Conservation (phyloP, 2,329 filamentous ascomycete species). For the Stagonosporopsis vannaccii region DNA sequence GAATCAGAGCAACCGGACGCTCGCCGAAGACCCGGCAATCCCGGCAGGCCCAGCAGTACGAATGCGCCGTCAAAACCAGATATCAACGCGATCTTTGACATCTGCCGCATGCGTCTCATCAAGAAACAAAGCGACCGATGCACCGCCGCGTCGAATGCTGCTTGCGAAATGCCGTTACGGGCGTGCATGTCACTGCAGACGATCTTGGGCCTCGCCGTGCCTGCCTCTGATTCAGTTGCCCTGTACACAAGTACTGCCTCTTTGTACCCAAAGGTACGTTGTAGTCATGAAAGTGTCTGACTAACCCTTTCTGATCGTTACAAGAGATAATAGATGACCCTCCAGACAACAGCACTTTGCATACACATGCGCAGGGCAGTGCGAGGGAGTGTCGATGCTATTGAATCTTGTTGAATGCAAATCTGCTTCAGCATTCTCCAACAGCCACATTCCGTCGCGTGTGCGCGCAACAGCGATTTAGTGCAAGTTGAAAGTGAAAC, state of each 20-base stretch:
- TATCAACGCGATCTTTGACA: background rate
- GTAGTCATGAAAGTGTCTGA: background rate
- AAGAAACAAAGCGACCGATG: conserved; percentile 4
- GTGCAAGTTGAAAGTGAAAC: conserved; percentile 5
- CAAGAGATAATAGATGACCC: background rate
- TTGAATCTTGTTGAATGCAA: background rate
- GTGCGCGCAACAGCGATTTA: conserved; percentile 3
- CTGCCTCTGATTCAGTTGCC: conserved; percentile 5
- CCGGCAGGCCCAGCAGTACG: conserved; percentile 13
- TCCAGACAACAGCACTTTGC: background rate
- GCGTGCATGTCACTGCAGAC: conserved; percentile 8
- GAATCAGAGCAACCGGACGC: conserved; percentile 16
- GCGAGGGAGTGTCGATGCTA: background rate
- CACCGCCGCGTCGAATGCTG: conserved; percentile 11
- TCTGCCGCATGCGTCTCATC: conserved; percentile 21
- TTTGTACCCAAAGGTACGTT: background rate
- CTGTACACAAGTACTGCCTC: background rate
- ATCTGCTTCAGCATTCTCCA: background rate
- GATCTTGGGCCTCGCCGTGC: conserved; percentile 10
- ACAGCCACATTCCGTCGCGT: background rate
- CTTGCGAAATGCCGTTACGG: conserved; percentile 10
- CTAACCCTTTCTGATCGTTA: background rate
- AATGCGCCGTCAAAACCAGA: background rate
- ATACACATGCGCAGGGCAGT: background rate
- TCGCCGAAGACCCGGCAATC: conserved; percentile 12